Percentiles rank a stretch among this genome's conserved stretches.
These are phyloP conservation scores for Coffea eugenioides DNA, from an alignment of 257 asterid species.

Conservation along the genomic window DNA sequence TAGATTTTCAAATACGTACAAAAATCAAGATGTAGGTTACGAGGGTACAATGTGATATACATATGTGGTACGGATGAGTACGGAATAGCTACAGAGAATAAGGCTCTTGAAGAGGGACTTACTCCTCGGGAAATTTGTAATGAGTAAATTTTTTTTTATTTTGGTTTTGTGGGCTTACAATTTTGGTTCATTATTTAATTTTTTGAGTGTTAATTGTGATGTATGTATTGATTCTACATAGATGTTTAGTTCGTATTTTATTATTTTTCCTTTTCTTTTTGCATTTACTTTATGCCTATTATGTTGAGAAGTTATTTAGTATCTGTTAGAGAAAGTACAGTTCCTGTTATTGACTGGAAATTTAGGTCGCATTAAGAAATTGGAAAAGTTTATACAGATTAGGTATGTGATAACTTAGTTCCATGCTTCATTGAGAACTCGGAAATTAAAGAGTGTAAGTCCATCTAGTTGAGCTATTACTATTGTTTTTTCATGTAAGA, in stretches of 20 bases:
- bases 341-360: too few relatives aligned
- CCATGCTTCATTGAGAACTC: neutral
- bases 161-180: neutral
- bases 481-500: neutral
- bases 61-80: constrained; percentile 98
- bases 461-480: neutral
- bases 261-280: neutral
- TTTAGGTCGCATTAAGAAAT: neutral
- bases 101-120: constrained; percentile 92
- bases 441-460: neutral
- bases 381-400: neutral
- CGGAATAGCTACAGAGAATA: constrained; percentile 96
- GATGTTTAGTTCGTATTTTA: neutral
- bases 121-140: constrained; percentile 86
- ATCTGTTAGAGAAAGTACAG: neutral
- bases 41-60: constrained; percentile 76
- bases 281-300: neutral
- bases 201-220: neutral
- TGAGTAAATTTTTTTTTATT: constrained; percentile 44
- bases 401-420: too few relatives aligned
- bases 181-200: neutral
- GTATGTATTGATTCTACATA: neutral
- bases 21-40: constrained; percentile 43
- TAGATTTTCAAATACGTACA: too few relatives aligned
- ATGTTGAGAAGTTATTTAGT: neutral